phyloP scores from a whole-genome alignment of 23 red algal species.

The Pyropia yezoensis region DNA sequence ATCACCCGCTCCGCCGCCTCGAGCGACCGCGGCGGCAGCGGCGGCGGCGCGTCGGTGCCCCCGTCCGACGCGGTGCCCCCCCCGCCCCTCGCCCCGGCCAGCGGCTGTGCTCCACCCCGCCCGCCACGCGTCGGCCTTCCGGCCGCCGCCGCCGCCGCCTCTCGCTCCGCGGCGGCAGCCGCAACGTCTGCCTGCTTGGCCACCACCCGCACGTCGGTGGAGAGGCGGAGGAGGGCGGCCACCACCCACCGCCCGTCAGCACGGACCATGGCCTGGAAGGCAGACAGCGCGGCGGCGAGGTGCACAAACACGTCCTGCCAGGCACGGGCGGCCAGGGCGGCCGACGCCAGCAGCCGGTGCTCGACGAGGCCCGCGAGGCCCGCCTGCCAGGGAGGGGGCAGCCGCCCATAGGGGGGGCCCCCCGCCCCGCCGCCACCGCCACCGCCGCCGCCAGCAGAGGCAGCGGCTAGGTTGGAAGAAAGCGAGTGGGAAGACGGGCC shows the following conservation, averaged over 20 bases:
- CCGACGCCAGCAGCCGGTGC: conserved; percentile 32
- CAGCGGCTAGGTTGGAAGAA: too few relatives aligned
- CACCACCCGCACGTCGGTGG: conserved; percentile 44
- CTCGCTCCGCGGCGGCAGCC: background rate
- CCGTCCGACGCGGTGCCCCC: too few relatives aligned
- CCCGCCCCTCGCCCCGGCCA: too few relatives aligned
- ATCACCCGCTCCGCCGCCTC: conserved; percentile 53
- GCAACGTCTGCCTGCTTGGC: conserved; percentile 56
- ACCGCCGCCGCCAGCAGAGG: too few relatives aligned
- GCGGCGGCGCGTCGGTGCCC: too few relatives aligned
- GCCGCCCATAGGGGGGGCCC: background rate
- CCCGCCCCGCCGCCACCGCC: too few relatives aligned
- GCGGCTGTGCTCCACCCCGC: too few relatives aligned
- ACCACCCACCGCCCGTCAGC: conserved; percentile 40
- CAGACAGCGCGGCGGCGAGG: conserved; percentile 13
- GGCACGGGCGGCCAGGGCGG: conserved; percentile 25
- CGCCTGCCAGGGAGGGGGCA: conserved; percentile 17
- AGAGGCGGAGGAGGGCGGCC: conserved; percentile 28
- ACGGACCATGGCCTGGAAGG: conserved; percentile 12
- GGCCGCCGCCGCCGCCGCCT: background rate
- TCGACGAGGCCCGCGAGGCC: conserved; percentile 34
- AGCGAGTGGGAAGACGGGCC: conserved; percentile 12
- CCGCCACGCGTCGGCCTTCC: too few relatives aligned
- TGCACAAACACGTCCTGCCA: conserved; percentile 26
- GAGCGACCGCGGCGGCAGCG: conserved; percentile 10